A percentile compares a stretch with the other conserved stretches of the same genome.
phyloP scores from a whole-genome alignment of 768 basidiomycete genomes.

The Pulveroboletus sp. region DNA sequence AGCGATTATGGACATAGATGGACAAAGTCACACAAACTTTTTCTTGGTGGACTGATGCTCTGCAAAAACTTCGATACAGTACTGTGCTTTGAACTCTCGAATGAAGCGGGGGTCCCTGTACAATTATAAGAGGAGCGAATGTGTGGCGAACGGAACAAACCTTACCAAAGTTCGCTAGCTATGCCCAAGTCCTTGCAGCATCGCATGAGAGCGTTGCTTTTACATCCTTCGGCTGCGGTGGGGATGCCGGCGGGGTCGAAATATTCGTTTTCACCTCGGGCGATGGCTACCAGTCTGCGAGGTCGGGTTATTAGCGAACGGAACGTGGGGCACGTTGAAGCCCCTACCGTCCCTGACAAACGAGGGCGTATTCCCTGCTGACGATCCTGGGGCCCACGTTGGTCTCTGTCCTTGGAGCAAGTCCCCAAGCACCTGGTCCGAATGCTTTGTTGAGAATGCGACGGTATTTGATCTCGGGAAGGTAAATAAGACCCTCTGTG shows the following conservation, averaged over 20 bases:
- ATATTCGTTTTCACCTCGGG: conserved; percentile 94
- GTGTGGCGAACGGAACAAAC: background rate
- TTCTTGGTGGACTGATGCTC: conserved; percentile 84
- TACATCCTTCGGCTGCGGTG: conserved; percentile 92
- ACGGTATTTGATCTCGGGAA: conserved; percentile 96
- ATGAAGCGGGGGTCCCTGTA: conserved; percentile 93
- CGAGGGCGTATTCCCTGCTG: conserved; percentile 89
- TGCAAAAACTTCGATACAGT: conserved; percentile 82
- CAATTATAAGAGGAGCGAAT: background rate
- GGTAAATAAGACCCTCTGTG: conserved; percentile 86
- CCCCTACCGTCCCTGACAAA: conserved; percentile 82
- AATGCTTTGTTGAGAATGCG: conserved; percentile 90
- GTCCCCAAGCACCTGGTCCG: conserved; percentile 95
- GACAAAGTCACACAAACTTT: conserved; percentile 56
- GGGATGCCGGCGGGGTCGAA: conserved; percentile 88
- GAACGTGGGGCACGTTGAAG: background rate
- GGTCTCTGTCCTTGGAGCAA: conserved; percentile 90
- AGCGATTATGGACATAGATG: background rate
- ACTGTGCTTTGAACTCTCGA: conserved; percentile 80
- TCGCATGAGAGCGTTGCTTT: conserved; percentile 95
- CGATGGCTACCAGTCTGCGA: conserved; percentile 77
- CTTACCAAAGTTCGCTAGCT: conserved; percentile 92
- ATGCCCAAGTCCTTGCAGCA: conserved; percentile 97
- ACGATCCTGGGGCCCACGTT: conserved; percentile 86
- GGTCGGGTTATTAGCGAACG: background rate